phyloP scores from a whole-genome alignment of 2,329 filamentous ascomycete species.

The Orbilia ellipsospora region DNA sequence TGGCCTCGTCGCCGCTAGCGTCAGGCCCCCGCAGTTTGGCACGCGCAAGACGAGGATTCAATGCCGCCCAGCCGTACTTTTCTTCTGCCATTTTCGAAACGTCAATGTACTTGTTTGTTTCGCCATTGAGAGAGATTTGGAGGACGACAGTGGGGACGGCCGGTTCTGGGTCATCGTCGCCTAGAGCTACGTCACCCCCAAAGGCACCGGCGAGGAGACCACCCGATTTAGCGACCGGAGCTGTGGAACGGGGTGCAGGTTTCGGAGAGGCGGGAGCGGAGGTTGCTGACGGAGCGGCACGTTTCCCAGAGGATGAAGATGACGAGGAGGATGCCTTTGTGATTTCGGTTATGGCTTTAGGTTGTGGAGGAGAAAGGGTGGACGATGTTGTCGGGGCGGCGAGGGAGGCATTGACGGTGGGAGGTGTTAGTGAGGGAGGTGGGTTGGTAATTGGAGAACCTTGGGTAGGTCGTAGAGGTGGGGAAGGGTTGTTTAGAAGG shows the following conservation, averaged over 20 bases:
- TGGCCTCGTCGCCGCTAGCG: slow-evolving; percentile 85
- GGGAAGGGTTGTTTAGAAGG: slow-evolving; percentile 40
- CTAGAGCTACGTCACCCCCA: slow-evolving; percentile 67
- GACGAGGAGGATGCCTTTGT: slow-evolving; percentile 22
- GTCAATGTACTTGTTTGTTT: slow-evolving; percentile 91
- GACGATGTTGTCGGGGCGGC: background rate
- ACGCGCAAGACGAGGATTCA: slow-evolving; percentile 90
- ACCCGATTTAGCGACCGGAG: slow-evolving; percentile 70
- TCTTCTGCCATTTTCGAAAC: slow-evolving; percentile 94
- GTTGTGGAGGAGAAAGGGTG: slow-evolving; percentile 44
- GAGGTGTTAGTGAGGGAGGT: slow-evolving; percentile 43
- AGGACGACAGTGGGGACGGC: slow-evolving; percentile 82
- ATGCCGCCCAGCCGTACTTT: slow-evolving; percentile 90
- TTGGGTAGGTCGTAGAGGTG: slow-evolving; percentile 40
- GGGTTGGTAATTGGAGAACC: slow-evolving; percentile 50
- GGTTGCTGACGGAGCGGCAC: slow-evolving; percentile 25
- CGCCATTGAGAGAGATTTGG: slow-evolving; percentile 80
- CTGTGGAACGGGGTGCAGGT: slow-evolving; percentile 60
- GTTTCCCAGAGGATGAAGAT: slow-evolving; percentile 6
- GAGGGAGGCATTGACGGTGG: slow-evolving; percentile 39
- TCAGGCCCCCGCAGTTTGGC: slow-evolving; percentile 89
- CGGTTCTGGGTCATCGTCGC: slow-evolving; percentile 68
- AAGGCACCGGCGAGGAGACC: slow-evolving; percentile 73
- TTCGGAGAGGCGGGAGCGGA: slow-evolving; percentile 59
- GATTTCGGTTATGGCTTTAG: slow-evolving; percentile 49